These are phyloP conservation scores for Deinandra increscens DNA, from an alignment of 129 eudicot genomes.

Conservation along the genomic window DNA sequence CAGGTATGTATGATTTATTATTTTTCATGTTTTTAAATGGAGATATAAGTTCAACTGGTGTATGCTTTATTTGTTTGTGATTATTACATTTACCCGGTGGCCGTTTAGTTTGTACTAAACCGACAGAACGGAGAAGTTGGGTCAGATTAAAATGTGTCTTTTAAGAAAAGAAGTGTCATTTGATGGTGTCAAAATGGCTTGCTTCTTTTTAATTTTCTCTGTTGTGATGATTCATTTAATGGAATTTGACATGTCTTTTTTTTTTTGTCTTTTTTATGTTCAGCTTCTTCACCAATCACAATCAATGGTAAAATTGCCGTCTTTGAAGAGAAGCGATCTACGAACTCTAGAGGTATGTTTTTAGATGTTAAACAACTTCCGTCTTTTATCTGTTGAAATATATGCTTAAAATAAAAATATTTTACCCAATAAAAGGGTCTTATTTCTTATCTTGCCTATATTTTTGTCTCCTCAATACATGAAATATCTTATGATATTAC, in stretches of 20 bases:
- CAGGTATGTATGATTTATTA: conserved; percentile 45
- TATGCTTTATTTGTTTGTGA: neutral
- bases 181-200: neutral
- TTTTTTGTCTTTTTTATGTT: too few species aligned
- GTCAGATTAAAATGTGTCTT: too few species aligned
- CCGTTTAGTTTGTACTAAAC: too few species aligned
- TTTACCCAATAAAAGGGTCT: too few species aligned
- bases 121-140: too few species aligned
- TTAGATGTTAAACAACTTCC: too few species aligned
- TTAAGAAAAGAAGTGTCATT: too few species aligned
- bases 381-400: too few species aligned
- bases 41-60: neutral
- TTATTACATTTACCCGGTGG: neutral
- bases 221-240: neutral
- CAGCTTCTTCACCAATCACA: conserved; percentile 63
- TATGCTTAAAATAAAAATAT: too few species aligned
- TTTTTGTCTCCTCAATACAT: neutral
- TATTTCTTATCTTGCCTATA: too few species aligned
- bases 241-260: neutral
- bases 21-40: too few species aligned
- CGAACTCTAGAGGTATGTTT: conserved; percentile 62
- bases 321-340: conserved; percentile 85
- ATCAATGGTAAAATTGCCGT: conserved; percentile 53
- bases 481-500: neutral
- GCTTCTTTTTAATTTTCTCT: neutral